A percentile compares a stretch with the other conserved stretches of the same genome.
These are phyloP conservation scores for Crinitomyces ghanaensis DNA, from an alignment of 805 yeast genomes.

Conservation along the genomic window DNA sequence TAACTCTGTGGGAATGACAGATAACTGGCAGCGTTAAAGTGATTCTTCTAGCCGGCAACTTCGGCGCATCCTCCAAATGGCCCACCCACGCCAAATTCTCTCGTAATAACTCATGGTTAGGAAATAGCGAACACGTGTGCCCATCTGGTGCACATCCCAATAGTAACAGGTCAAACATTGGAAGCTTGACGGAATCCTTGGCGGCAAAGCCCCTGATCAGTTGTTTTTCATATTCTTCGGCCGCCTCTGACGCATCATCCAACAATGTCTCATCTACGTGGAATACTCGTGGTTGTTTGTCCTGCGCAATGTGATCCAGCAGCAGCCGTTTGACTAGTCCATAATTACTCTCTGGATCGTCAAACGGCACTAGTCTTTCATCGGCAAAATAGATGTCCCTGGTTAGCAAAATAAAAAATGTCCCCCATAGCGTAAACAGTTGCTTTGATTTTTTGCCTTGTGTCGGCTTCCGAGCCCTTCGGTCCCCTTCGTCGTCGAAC, in stretches of 20 bases:
- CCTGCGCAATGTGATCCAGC: conserved; percentile 54
- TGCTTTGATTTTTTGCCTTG: too few relatives aligned
- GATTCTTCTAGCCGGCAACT: conserved; percentile 75
- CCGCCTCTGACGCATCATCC: conserved; percentile 62
- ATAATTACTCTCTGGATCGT: conserved; percentile 70
- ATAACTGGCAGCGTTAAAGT: conserved; percentile 90
- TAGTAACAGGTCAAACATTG: conserved; percentile 82
- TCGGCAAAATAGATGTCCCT: conserved; percentile 87
- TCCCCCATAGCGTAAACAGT: too few relatives aligned
- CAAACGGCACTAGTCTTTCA: conserved; percentile 86
- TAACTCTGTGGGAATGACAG: conserved; percentile 83
- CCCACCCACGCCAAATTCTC: conserved; percentile 93
- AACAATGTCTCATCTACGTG: conserved; percentile 73
- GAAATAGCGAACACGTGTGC: conserved; percentile 93
- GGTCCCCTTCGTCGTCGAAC: too few relatives aligned
- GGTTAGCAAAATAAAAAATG: conserved; percentile 2
- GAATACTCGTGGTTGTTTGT: conserved; percentile 54
- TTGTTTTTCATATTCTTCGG: conserved; percentile 82
- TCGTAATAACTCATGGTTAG: conserved; percentile 77
- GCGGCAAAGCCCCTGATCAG: conserved; percentile 86
- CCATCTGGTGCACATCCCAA: conserved; percentile 99
- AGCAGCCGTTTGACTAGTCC: conserved; percentile 80
- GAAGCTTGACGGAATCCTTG: conserved; percentile 90
- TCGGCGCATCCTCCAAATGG: conserved; percentile 85
- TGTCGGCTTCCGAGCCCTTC: too few relatives aligned